These are phyloP conservation scores for Candolleomyces efflorescens DNA, from an alignment of 768 basidiomycete species.

Conservation along the genomic window DNA sequence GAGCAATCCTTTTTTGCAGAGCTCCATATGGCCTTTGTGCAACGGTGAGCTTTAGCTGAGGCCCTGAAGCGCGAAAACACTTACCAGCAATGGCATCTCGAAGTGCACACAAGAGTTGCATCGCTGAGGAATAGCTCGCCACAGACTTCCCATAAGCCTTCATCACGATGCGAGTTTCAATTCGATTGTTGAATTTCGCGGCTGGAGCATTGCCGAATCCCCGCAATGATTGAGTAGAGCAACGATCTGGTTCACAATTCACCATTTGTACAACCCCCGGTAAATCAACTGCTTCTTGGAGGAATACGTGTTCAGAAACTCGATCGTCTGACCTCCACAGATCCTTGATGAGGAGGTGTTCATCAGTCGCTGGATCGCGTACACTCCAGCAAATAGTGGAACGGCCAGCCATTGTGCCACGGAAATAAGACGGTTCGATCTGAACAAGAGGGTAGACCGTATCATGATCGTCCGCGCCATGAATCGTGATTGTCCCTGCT, in stretches of 20 bases:
- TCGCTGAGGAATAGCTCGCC: not conserved
- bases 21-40: no score
- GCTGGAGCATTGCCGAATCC: no score
- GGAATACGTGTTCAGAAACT: not conserved
- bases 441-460: not conserved
- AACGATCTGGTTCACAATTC: not conserved
- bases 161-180: not conserved
- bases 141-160: conserved; percentile 10
- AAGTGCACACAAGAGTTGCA: conserved; percentile 7
- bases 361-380: not conserved
- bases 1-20: not conserved
- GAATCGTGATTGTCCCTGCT: not conserved
- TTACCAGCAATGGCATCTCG: conserved; percentile 13
- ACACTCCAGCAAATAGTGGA: not conserved
- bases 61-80: not conserved
- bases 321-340: not conserved
- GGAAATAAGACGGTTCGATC: not conserved
- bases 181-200: not conserved
- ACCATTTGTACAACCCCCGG: not conserved
- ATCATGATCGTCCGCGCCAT: not conserved
- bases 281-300: not conserved
- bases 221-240: no score
- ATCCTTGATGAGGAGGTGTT: not conserved
- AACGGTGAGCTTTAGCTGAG: no score
- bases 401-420: not conserved